A percentile compares a stretch with the other conserved stretches of the same genome.
phyloP scores from a whole-genome alignment of 2,329 filamentous ascomycete species.

The Fusarium sp. region DNA sequence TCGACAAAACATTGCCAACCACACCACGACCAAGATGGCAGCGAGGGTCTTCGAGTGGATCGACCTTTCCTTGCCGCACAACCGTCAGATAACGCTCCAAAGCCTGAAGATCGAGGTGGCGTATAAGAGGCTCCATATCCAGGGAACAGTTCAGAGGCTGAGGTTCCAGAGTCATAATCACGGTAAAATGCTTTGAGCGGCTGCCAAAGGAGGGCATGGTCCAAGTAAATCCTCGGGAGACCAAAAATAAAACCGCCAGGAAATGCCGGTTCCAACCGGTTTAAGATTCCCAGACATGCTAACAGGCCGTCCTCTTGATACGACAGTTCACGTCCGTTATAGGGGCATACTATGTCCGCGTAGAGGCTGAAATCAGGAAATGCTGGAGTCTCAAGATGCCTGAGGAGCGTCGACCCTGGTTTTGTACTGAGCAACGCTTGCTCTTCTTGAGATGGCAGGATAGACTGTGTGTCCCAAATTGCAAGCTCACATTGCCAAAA shows the following conservation, averaged over 20 bases:
- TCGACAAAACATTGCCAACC: not conserved
- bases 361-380: not conserved
- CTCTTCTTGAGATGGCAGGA: not conserved
- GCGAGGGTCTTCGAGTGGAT: not conserved
- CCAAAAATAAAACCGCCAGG: not conserved
- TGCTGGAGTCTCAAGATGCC: not conserved
- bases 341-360: not conserved
- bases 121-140: no score
- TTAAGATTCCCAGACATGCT: not conserved
- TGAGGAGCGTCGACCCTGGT: not conserved
- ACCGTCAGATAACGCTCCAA: no score
- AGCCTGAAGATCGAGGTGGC: no score
- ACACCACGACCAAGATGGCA: not conserved
- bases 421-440: no score
- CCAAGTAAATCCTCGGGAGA: not conserved
- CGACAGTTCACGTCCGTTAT: not conserved
- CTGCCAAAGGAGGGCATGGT: not conserved
- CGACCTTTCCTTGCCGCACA: no score
- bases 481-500: not conserved
- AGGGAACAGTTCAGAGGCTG: no score
- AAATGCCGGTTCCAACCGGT: not conserved
- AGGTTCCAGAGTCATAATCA: no score
- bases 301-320: not conserved
- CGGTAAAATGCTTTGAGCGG: not conserved
- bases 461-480: not conserved